phyloP scores from a whole-genome alignment of 139 green algal genomes.

The Medakamo hakoo region DNA sequence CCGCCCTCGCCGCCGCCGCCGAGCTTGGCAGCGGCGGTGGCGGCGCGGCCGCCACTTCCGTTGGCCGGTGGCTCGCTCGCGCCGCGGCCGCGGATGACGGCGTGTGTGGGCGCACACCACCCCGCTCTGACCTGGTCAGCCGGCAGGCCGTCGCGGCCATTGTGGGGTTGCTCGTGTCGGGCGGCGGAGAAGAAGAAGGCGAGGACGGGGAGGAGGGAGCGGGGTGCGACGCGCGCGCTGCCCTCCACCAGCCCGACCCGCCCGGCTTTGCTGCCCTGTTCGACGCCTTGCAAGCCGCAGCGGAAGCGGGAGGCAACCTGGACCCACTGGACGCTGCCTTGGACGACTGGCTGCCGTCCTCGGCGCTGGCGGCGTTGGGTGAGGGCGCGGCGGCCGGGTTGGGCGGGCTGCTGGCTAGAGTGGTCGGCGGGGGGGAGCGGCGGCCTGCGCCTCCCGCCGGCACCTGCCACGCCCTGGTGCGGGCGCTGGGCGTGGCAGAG shows the following conservation, averaged over 20 bases:
- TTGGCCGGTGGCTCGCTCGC: background rate
- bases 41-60: no score
- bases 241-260: no score
- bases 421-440: no score
- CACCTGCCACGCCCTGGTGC: no score
- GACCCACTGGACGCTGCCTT: background rate
- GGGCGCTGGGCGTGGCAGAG: no score
- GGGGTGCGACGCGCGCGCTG: no score
- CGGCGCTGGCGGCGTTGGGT: background rate
- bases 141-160: background rate
- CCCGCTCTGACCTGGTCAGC: background rate
- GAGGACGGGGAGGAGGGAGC: background rate
- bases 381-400: background rate
- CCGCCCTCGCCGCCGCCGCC: background rate
- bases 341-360: background rate
- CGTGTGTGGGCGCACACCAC: background rate
- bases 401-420: background rate
- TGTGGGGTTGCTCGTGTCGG: background rate
- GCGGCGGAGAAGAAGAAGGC: background rate
- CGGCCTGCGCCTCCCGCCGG: no score
- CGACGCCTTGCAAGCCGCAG: background rate
- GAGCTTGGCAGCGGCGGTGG: background rate
- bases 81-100: background rate
- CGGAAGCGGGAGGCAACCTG: background rate
- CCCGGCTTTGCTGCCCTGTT: background rate